phyloP scores from a whole-genome alignment of 2,329 filamentous ascomycete species.

The Elsinoe necatrix region DNA sequence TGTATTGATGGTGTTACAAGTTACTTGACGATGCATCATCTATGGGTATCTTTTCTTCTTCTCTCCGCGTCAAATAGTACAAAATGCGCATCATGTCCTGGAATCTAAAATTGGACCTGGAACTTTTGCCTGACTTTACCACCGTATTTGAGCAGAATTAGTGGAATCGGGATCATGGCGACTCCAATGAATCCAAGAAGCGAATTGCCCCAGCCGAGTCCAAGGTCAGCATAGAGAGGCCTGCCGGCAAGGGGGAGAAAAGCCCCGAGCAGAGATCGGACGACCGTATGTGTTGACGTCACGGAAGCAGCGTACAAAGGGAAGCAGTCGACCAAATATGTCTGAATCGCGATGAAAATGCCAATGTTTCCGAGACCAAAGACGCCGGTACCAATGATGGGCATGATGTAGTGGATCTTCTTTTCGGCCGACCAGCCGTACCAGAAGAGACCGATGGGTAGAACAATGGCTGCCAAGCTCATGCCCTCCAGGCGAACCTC shows the following conservation, averaged over 20 bases:
- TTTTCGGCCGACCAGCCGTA: slow-evolving; percentile 27
- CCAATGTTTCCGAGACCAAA: slow-evolving; percentile 25
- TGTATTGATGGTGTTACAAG: background rate
- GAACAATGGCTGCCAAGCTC: slow-evolving; percentile 20
- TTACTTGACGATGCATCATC: background rate
- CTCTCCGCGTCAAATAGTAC: background rate
- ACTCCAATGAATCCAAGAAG: slow-evolving; percentile 46
- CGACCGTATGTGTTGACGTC: slow-evolving; percentile 56
- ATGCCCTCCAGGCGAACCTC: slow-evolving; percentile 32
- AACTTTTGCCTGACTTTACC: slow-evolving; percentile 32
- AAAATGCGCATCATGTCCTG: slow-evolving; percentile 16
- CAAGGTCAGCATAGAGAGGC: slow-evolving; percentile 51
- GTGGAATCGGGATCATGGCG: slow-evolving; percentile 41
- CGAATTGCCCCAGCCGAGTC: slow-evolving; percentile 53
- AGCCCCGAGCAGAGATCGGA: slow-evolving; percentile 48
- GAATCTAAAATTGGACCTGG: slow-evolving; percentile 9
- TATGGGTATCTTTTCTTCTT: background rate
- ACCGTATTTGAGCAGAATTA: slow-evolving; percentile 39
- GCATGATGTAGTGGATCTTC: slow-evolving; percentile 24
- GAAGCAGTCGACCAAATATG: slow-evolving; percentile 59
- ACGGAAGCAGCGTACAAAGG: slow-evolving; percentile 52
- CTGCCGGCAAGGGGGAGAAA: slow-evolving; percentile 50
- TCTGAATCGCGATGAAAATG: slow-evolving; percentile 29
- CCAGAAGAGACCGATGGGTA: slow-evolving; percentile 26
- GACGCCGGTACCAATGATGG: slow-evolving; percentile 24